Percentiles rank a stretch among this genome's conserved stretches.
These are phyloP conservation scores for Tieghemostelium lacteum DNA, from an alignment of 78 protist genomes.

Conservation along the genomic window DNA sequence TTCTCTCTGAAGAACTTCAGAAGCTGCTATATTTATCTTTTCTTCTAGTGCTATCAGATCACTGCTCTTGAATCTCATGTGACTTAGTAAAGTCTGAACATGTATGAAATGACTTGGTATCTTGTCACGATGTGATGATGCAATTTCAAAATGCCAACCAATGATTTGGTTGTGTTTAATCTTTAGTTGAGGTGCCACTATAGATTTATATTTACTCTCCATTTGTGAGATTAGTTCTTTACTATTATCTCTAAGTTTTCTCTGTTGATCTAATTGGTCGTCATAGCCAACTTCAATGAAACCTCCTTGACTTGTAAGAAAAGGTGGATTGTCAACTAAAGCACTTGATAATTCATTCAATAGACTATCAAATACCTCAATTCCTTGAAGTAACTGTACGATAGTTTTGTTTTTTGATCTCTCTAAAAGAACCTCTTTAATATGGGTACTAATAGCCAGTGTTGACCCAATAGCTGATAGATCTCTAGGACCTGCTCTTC, in stretches of 20 bases:
- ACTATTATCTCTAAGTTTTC: background rate
- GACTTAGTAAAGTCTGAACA: slow-evolving; percentile 32
- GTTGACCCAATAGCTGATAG: slow-evolving; percentile 41
- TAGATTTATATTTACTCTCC: background rate
- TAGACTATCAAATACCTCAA: slow-evolving; percentile 9
- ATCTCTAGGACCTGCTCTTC: slow-evolving; percentile 66
- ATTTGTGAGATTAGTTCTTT: background rate
- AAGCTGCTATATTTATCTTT: slow-evolving; percentile 22
- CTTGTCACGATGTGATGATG: background rate
- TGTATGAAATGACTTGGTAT: slow-evolving; percentile 46
- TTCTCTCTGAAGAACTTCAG: slow-evolving; percentile 14
- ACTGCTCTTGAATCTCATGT: slow-evolving; percentile 28
- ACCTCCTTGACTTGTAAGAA: slow-evolving; percentile 16
- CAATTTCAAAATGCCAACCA: slow-evolving; percentile 49
- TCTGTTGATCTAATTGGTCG: slow-evolving; percentile 5
- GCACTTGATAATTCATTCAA: slow-evolving; percentile 28
- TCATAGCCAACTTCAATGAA: slow-evolving; percentile 37
- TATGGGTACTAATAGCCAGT: background rate
- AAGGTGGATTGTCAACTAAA: slow-evolving; percentile 45
- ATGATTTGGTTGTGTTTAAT: slow-evolving; percentile 30
- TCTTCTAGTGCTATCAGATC: slow-evolving; percentile 43
- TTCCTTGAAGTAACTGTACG: background rate
- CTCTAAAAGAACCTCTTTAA: background rate
- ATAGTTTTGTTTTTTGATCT: background rate
- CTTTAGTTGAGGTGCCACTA: slow-evolving; percentile 12